Conservation (phyloP, 352 stramenopile species). For the Globisporangium nodosum region DNA sequence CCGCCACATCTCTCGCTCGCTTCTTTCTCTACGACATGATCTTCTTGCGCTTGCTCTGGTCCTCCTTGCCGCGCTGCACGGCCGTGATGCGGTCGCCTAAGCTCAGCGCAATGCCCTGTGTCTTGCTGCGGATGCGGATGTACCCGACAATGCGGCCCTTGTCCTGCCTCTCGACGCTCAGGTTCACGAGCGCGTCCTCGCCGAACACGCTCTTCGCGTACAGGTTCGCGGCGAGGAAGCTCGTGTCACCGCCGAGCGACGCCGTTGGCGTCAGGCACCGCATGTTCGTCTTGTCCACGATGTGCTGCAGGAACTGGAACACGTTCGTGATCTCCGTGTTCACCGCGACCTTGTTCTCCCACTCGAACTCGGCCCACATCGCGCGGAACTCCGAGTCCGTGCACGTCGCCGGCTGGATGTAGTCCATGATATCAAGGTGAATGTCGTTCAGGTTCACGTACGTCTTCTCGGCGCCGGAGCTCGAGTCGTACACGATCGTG, state of each 20-base stretch:
- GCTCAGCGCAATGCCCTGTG: constrained; percentile 99
- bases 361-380: constrained; percentile 99
- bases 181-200: constrained; percentile 99
- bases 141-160: constrained; percentile 97
- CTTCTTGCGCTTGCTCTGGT: constrained; percentile 84
- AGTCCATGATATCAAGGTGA: constrained; percentile 99
- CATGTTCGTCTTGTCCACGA: constrained; percentile 99
- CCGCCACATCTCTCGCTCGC: background rate
- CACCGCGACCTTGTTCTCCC: constrained; percentile 99
- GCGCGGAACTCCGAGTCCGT: constrained; percentile 96
- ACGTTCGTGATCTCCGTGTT: constrained; percentile 97
- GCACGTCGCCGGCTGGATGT: constrained; percentile 96
- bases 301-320: constrained; percentile 97
- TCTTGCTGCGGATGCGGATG: constrained; percentile 99
- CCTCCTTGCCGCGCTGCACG: constrained; percentile 89
- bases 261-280: constrained; percentile 96
- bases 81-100: constrained; percentile 98
- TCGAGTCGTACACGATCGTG: constrained; percentile 99
- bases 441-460: constrained; percentile 99
- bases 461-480: constrained; percentile 93
- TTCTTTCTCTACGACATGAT: constrained; percentile 42
- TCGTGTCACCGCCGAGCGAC: constrained; percentile 84
- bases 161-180: constrained; percentile 99
- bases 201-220: constrained; percentile 93
- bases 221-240: constrained; percentile 93